Evolutionary conservation across 371 early-diverging fungal genomes (phyloP).

Genomic region (Mucor irregularis): DNA sequence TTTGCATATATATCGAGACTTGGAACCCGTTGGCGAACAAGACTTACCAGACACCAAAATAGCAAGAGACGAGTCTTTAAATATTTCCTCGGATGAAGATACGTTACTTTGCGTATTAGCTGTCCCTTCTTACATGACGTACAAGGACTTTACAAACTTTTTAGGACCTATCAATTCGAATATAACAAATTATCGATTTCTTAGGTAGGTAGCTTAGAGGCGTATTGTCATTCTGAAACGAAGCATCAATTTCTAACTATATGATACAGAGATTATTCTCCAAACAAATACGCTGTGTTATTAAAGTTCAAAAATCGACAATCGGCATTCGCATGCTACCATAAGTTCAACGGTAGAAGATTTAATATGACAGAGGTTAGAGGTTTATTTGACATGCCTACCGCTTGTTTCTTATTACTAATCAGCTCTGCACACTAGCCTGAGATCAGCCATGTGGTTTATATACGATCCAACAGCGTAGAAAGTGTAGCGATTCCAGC

Average conservation of each 20-base stretch:
- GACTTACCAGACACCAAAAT: conserved; percentile 16
- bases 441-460: conserved; percentile 77
- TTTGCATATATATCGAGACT: conserved; percentile 71
- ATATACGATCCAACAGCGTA: conserved; percentile 65
- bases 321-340: conserved; percentile 68
- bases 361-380: conserved; percentile 80
- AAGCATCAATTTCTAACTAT: no score
- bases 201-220: no score
- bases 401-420: neutral
- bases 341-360: conserved; percentile 75
- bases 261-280: conserved; percentile 75
- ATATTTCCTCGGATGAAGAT: conserved; percentile 25
- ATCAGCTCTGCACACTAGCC: conserved; percentile 39
- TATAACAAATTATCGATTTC: conserved; percentile 68
- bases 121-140: conserved; percentile 85
- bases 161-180: conserved; percentile 62
- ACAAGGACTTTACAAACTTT: conserved; percentile 83
- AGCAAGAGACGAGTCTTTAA: conserved; percentile 23
- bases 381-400: neutral
- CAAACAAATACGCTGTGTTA: conserved; percentile 85
- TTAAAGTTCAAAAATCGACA: conserved; percentile 66
- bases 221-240: no score
- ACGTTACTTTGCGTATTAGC: conserved; percentile 74
- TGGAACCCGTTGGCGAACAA: conserved; percentile 37
- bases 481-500: conserved; percentile 55